Percentiles rank a stretch among this genome's conserved stretches.
Evolutionary conservation across 73 alveolate genomes (phyloP).

Genomic region (Halteria grandinella): DNA sequence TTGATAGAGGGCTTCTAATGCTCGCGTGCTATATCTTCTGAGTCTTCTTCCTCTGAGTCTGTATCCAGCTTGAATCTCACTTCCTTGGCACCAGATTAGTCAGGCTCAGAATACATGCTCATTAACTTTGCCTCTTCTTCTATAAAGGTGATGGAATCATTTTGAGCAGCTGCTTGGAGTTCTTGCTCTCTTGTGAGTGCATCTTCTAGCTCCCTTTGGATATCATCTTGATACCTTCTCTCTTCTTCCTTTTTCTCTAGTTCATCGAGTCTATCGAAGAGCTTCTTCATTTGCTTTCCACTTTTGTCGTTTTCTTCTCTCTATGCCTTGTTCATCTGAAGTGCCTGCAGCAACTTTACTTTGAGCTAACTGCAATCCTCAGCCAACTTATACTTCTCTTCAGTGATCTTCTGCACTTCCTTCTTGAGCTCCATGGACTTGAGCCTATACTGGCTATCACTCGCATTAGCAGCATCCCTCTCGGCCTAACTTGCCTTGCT

Average conservation of each 20-base stretch:
- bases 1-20: too few species aligned
- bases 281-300: conserved; percentile 13
- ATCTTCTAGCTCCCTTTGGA: conserved; percentile 8
- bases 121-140: too few species aligned
- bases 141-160: too few species aligned
- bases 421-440: conserved; percentile 40
- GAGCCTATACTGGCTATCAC: conserved; percentile 25
- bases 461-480: background rate
- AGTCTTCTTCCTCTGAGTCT: too few species aligned
- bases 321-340: background rate
- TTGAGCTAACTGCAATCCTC: background rate
- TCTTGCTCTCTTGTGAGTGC: too few species aligned
- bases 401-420: conserved; percentile 11
- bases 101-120: too few species aligned
- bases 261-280: background rate
- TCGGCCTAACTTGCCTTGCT: background rate
- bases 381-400: background rate
- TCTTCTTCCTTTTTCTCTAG: background rate
- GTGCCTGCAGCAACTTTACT: conserved; percentile 5
- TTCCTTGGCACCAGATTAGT: too few species aligned
- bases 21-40: too few species aligned
- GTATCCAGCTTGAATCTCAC: too few species aligned
- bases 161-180: too few species aligned
- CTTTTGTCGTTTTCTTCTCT: conserved; percentile 50
- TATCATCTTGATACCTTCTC: background rate